Base-by-base conservation (phyloP, 306 rosid species). In the Medicago ruthenica region DNA sequence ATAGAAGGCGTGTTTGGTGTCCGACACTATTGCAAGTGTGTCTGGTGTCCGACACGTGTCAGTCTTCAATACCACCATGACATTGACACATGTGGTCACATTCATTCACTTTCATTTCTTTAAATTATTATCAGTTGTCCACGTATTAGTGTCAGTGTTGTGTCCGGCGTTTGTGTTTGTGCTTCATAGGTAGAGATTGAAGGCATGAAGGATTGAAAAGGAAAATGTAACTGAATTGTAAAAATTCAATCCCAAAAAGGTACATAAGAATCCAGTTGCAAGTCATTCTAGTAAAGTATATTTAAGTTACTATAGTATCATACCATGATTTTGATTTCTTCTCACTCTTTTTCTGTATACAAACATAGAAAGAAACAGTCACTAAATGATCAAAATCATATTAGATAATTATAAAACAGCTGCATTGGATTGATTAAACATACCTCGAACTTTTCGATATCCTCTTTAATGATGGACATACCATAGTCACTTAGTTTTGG, bases 401-500 rank as follows among this genome's bases (percentile, higher is more conserved):
- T 34, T 6, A 66, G 8, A 51, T 12, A 20, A 75, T 24, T 15
- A 40, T 15, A 45, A 61, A 54, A 74, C 7, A 58, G 45, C 36
- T 21, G 7, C 14, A 21, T 42, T 62, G 40, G 12, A 79, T 67
- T 20, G 20, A 72, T 67, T 5, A 64, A 41, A 48, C 77, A 70
- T 71, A 89, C 98, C 98, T 87, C 94, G 13, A 42, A 74, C 22
- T 83, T 89, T 83, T 82, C 91, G 1, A 80, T 74, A 67, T 89
- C 94, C 55, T 86, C 94, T 21, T 78, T 73, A 78, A 91, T 77
- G 57, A 89, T 66, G 55, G 89, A 93, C 77, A 86, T 83, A 67
- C 97, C 98, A 73, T 91, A 89, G 87, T 93, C 98, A 73, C 96
- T 93, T 68, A 93, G 76, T 88, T 89, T 93, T 17, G 96, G 87